A percentile compares a stretch with the other conserved stretches of the same genome.
Conservation (phyloP, 768 basidiomycete species). For the Leccinum uliginosum region DNA sequence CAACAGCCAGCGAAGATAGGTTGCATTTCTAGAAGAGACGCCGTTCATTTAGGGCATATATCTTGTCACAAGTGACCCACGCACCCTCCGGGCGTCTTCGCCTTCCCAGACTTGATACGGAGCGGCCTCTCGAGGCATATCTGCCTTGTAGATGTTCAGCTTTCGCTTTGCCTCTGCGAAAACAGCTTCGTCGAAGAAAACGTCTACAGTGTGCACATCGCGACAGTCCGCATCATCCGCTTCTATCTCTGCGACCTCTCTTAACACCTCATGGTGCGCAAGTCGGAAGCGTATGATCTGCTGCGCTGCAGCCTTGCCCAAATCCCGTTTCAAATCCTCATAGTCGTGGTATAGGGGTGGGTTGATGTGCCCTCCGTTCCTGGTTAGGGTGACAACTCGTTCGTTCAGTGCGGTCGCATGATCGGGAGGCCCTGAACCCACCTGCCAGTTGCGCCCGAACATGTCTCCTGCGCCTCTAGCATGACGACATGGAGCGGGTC, state of each 20-base stretch:
- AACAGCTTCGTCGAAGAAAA: conserved; percentile 28
- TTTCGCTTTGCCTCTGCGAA: conserved; percentile 40
- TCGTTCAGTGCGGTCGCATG: neutral
- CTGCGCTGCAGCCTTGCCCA: conserved; percentile 38
- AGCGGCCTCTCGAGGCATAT: conserved; percentile 47
- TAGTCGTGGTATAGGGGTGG: conserved; percentile 48
- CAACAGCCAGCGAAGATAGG: conserved; percentile 42
- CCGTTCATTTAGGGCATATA: neutral
- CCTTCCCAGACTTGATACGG: conserved; percentile 28
- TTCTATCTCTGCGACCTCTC: conserved; percentile 29
- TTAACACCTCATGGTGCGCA: conserved; percentile 33
- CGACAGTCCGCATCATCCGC: conserved; percentile 26
- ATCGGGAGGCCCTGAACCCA: conserved; percentile 18
- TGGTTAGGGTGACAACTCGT: conserved; percentile 6
- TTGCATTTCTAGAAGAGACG: conserved; percentile 41
- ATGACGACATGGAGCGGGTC: conserved; percentile 40
- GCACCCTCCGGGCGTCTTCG: conserved; percentile 33
- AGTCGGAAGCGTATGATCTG: conserved; percentile 38
- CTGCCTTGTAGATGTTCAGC: conserved; percentile 42
- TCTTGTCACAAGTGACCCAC: conserved; percentile 1
- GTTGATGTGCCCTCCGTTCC: conserved; percentile 51
- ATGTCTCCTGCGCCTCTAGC: conserved; percentile 58
- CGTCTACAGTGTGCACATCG: conserved; percentile 31
- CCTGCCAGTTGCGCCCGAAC: conserved; percentile 52
- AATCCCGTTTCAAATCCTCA: conserved; percentile 30